Evolutionary conservation across 2,329 filamentous ascomycete genomes (phyloP), one percentile per base, ranked within the genome.

Genomic region (Metarhizium guizhouense): DNA sequence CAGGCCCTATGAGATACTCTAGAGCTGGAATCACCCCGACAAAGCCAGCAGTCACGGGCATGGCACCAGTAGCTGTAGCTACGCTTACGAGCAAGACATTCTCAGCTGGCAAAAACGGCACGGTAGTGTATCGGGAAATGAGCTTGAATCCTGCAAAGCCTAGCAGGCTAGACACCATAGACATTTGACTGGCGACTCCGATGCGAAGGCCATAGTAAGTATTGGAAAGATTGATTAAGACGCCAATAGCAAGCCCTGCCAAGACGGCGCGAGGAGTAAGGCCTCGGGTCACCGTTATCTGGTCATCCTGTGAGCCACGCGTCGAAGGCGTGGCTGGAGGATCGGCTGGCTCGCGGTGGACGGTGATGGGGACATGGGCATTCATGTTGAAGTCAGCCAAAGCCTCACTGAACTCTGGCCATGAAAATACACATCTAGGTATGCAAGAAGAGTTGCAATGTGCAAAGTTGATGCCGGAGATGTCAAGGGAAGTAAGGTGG

Each of bases 1-100:
- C 40, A n/a, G 40, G 10, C 10, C n/a, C 16, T 25, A 53, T 20
- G 8, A 54, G 42, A 38, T 47, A 40, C 30, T 54, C 52, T 13
- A 54, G 43, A n/a, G 52, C 52, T 14, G 52, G 52, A 40, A 54
- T 47, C 38, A 25, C 52, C 13, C 52, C 43, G 18, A 54, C 34
- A n/a, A 54, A 20, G 25, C 52, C 52, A 32, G 52, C 52, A 16
- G 52, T 47, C 40, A 36, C 38, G 18, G 52, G 40, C 52, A 54
- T 54, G 16, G 11, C 25, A 10, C 42, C 52, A 6, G 30, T 48
- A 18, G 52, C n/a, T 11, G 40, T 48, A 30, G 52, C 38, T 25
- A 54, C 42, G 40, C 18, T 54, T 8, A 30, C 14, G 40, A 54
- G 18, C 25, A 54, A 30, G 6, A 54, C 42, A 18, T 54, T 54